Evolutionary conservation across 352 stramenopile genomes (phyloP).

Genomic region (Globisporangium nodosum): DNA sequence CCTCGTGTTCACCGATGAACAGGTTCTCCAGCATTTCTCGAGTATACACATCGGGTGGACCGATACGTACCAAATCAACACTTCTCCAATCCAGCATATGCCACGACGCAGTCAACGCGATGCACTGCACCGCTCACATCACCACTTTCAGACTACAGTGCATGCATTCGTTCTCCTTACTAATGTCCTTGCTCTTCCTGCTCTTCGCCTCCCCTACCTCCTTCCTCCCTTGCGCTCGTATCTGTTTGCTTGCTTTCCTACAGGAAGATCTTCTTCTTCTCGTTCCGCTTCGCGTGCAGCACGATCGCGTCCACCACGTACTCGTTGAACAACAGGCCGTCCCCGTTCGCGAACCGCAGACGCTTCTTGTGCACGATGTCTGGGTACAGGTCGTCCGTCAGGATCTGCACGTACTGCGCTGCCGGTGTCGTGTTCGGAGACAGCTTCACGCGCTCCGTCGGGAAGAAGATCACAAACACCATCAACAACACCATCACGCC

Average conservation of each 20-base stretch:
- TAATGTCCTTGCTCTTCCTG: too few species aligned
- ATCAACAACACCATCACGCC: conserved; percentile 45
- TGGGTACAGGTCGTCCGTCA: conserved; percentile 66
- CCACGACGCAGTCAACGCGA: too few species aligned
- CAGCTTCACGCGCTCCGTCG: conserved; percentile 44
- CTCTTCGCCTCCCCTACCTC: too few species aligned
- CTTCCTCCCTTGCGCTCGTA: too few species aligned
- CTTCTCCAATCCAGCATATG: too few species aligned
- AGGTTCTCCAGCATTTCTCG: too few species aligned
- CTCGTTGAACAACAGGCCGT: conserved; percentile 60
- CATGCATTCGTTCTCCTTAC: too few species aligned
- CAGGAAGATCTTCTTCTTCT: conserved; percentile 59
- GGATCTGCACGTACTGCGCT: conserved; percentile 61
- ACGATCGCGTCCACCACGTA: conserved; percentile 61
- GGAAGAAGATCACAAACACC: conserved; percentile 42
- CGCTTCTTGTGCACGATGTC: conserved; percentile 70
- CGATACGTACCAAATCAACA: too few species aligned
- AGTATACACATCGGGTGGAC: too few species aligned
- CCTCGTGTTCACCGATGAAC: too few species aligned
- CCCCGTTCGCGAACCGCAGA: conserved; percentile 56
- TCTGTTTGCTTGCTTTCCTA: conserved; percentile 10
- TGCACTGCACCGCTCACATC: too few species aligned
- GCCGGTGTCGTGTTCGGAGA: conserved; percentile 55
- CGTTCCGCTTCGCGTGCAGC: conserved; percentile 45
- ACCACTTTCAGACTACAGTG: too few species aligned